A percentile compares a stretch with the other conserved stretches of the same genome.
Evolutionary conservation across 768 basidiomycete genomes (phyloP).

Genomic region (Mycena vulgaris): DNA sequence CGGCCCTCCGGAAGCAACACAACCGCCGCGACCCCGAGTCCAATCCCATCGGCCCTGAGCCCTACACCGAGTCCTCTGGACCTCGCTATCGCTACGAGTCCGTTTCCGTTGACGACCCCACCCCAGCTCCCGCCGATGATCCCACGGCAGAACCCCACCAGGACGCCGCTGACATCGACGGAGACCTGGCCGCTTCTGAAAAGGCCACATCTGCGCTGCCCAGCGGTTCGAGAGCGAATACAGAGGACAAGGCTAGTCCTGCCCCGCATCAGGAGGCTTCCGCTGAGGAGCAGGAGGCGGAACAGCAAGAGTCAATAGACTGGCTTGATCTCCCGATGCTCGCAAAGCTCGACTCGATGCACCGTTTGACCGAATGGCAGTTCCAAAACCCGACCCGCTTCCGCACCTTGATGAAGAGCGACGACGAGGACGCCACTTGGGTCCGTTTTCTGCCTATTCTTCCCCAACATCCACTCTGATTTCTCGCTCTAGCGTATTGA

Average conservation of each 20-base stretch:
- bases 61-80: conserved; percentile 48
- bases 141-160: conserved; percentile 41
- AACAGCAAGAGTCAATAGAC: conserved; percentile 64
- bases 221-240: conserved; percentile 14
- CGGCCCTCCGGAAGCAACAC: conserved; percentile 83
- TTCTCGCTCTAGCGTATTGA: conserved; percentile 75
- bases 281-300: conserved; percentile 41
- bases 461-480: conserved; percentile 14
- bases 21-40: conserved; percentile 77
- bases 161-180: background rate
- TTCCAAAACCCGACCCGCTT: conserved; percentile 84
- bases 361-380: conserved; percentile 87
- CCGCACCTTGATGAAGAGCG: conserved; percentile 80
- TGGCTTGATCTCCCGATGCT: conserved; percentile 84
- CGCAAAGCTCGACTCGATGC: conserved; percentile 81
- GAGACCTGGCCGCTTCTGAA: conserved; percentile 2
- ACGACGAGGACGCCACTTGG: conserved; percentile 86
- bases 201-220: background rate
- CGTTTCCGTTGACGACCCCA: conserved; percentile 34
- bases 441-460: conserved; percentile 58
- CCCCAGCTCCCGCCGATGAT: conserved; percentile 39
- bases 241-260: conserved; percentile 9
- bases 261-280: background rate
- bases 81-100: conserved; percentile 45
- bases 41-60: conserved; percentile 82